These are phyloP conservation scores for Isoetes taiwanensis DNA, from an alignment of 75 land plant species.

Conservation along the genomic window DNA sequence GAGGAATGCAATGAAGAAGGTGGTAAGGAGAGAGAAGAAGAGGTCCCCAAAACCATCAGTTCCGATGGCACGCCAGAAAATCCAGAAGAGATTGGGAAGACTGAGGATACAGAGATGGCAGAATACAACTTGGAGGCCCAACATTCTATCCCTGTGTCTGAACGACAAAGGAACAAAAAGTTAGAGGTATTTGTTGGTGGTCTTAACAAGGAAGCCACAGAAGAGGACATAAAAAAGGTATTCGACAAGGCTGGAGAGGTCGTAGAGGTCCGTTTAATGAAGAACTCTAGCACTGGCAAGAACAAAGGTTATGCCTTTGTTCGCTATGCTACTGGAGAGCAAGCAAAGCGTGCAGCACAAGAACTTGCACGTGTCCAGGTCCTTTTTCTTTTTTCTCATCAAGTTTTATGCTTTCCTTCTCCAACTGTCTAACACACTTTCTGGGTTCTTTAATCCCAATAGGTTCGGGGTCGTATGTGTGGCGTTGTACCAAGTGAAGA, in stretches of 20 bases:
- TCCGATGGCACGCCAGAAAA: too few species aligned
- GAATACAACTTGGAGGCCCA: too few species aligned
- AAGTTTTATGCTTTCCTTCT: too few species aligned
- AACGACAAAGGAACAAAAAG: conserved; percentile 45
- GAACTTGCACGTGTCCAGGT: conserved; percentile 55
- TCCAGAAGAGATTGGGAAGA: too few species aligned
- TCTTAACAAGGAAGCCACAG: conserved; percentile 62
- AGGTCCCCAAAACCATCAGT: not conserved
- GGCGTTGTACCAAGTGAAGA: conserved; percentile 78
- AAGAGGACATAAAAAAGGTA: conserved; percentile 55
- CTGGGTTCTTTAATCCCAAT: too few species aligned
- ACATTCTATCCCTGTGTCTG: conserved; percentile 19
- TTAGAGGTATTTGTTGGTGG: conserved; percentile 89
- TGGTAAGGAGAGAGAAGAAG: too few species aligned
- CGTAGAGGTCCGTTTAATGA: conserved; percentile 56
- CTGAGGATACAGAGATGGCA: too few species aligned
- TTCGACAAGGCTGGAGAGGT: conserved; percentile 62
- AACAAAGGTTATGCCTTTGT: conserved; percentile 92
- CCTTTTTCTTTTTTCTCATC: too few species aligned
- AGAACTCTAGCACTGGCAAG: conserved; percentile 64
- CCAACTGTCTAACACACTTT: too few species aligned
- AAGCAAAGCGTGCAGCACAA: conserved; percentile 52
- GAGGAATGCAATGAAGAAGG: too few species aligned
- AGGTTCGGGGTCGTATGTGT: conserved; percentile 73
- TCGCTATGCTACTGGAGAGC: conserved; percentile 59